Base-by-base conservation (phyloP, 176 grass and related monocot genomes). In the Olyra latifolia region DNA sequence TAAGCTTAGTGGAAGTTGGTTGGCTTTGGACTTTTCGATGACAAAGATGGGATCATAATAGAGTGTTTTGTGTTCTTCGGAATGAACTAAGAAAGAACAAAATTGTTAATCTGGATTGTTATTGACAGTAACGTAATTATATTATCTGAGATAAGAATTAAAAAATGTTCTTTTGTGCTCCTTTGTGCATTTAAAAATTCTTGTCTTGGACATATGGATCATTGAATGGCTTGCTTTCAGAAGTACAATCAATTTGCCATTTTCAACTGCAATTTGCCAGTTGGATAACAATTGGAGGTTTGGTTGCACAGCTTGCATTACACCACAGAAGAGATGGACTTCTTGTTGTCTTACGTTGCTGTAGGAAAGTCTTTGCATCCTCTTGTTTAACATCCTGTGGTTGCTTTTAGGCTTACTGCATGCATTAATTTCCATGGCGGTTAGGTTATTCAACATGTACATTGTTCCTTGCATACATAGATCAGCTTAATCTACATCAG, bases 221-320 rank as follows among this genome's bases (percentile, higher is more conserved):
- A 24, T 10, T 6, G 2, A 25, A 17, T 58, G 41, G 35, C 24
- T 59, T 44, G 2, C 60, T 74, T 74, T 47, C 60, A 40, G 43
- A 58, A 10, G 42, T 55, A 67, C 5, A 46, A 46, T 6, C 17
- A 8, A 57, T 58, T 47, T n/a, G 27, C 49, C 30, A 29, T 35
- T 8, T 41, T 27, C 0, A 16, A 23, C 2, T 35, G 20, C 41
- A 81, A 4, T 4, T 50, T 8, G 1, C 22, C 16, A 15, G 17
- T 49, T 76, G 29, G 40, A 77, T 69, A 60, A 52, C 71, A 32
- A 71, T 78, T 44, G 44, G 55, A 25, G 32, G 83, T 15, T 43
- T 60, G 38, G 6, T 3, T 23, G 54, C 8, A 22, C 74, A 50
- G 2, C 15, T 70, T 62, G 83, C 66, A 2, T 20, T 71, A 38